Evolutionary conservation across 2,329 filamentous ascomycete species (phyloP).

Genomic region (Colletotrichum costaricense): DNA sequence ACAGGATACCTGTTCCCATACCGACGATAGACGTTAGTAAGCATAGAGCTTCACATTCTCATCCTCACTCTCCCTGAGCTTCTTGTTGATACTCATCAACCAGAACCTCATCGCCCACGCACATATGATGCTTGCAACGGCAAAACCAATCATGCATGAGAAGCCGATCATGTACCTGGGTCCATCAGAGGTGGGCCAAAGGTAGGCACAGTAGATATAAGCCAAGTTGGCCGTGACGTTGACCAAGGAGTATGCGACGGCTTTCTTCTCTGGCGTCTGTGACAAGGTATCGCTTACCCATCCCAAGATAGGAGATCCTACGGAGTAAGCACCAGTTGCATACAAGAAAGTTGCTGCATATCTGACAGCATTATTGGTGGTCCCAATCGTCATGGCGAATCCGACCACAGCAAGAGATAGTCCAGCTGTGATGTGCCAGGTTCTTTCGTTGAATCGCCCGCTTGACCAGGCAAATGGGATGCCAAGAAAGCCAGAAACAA

Average conservation of each 20-base stretch:
- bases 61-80: conserved; percentile 37
- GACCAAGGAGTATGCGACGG: conserved; percentile 68
- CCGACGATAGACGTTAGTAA: conserved; percentile 23
- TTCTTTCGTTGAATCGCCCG: conserved; percentile 58
- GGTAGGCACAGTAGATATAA: conserved; percentile 65
- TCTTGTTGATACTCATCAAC: conserved; percentile 38
- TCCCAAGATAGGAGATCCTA: conserved; percentile 53
- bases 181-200: conserved; percentile 60
- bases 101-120: conserved; percentile 37
- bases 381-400: conserved; percentile 25
- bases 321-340: conserved; percentile 20
- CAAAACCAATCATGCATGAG: conserved; percentile 75
- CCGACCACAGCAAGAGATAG: conserved; percentile 50
- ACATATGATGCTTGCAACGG: conserved; percentile 15
- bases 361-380: conserved; percentile 18
- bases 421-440: conserved; percentile 57
- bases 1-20: too few species aligned
- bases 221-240: conserved; percentile 67
- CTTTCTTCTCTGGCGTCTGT: conserved; percentile 78
- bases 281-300: conserved; percentile 84
- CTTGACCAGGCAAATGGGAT: conserved; percentile 48
- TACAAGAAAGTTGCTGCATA: conserved; percentile 35
- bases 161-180: conserved; percentile 62
- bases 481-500: conserved; percentile 39
- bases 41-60: conserved; percentile 38